Evolutionary conservation across 2,329 filamentous ascomycete species (phyloP), one percentile per base, ranked within the genome.

Genomic region (Salinomyces thailandicus): DNA sequence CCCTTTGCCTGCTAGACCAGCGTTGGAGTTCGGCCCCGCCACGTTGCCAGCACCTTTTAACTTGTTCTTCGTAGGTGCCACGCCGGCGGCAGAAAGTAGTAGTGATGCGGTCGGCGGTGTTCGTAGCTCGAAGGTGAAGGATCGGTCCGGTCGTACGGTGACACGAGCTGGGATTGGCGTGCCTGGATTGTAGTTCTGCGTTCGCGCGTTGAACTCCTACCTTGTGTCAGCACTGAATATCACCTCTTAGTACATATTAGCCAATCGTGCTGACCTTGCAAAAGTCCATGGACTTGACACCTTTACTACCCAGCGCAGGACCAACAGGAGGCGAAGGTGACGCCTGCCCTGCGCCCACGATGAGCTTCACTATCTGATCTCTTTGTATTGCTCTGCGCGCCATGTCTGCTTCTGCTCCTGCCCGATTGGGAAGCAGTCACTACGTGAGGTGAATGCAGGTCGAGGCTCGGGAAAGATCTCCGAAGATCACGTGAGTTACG

Each of bases 251-350:
- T n/a, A 24, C 7, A n/a, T n/a, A n/a, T 7, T n/a, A 24, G 20
- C 20, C 7, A 7, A 7, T 24, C n/a, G 20, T 8, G 27, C 27
- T n/a, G 27, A 93, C 89, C 74, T 96, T 96, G 77, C 91, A 96
- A 62, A 96, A 98, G 66, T 98, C 91, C 81, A 98, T 98, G 40
- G 84, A 93, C 71, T 98, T 98, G 45, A 98, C 83, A 71, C 91
- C 91, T 70, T 95, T 96, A 62, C 81, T 89, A 66, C 91, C 91
- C 48, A 98, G 74, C 36, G 91, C 91, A 40, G 91, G 91, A 70
- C 91, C 91, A 54, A 98, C 87, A 4, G 91, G 91, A 20, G 91
- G 91, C 64, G 86, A 93, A 18, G 91, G 91, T 54, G 80, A 89
- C 42, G 91, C 91, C 63, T 95, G 85, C 17, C 91, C 91, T 39